These are phyloP conservation scores for Pseudotsuga menziesii DNA, from an alignment of 75 land plant genomes.

Conservation along the genomic window DNA sequence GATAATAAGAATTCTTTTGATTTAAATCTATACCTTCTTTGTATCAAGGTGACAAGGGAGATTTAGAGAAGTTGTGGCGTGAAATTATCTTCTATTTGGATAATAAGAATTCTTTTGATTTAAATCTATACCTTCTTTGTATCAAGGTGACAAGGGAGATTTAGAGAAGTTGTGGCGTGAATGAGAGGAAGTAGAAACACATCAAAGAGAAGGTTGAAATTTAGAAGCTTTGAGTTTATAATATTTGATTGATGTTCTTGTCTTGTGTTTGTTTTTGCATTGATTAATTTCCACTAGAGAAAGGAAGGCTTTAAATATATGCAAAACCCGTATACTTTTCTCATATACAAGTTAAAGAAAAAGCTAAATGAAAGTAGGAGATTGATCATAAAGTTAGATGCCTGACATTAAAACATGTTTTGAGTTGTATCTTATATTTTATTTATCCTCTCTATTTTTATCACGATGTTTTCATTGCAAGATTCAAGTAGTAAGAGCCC, in stretches of 20 bases:
- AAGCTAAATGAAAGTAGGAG: slow-evolving; percentile 62
- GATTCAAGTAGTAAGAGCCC: too few species aligned
- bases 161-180: slow-evolving; percentile 67
- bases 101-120: neutral
- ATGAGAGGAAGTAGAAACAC: slow-evolving; percentile 71
- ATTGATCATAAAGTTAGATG: slow-evolving; percentile 82
- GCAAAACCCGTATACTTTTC: slow-evolving; percentile 76
- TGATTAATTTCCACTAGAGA: slow-evolving; percentile 35
- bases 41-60: slow-evolving; percentile 28
- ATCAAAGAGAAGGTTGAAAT: slow-evolving; percentile 37
- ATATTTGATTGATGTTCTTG: neutral
- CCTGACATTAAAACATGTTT: slow-evolving; percentile 53
- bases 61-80: slow-evolving; percentile 45
- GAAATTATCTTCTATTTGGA: neutral
- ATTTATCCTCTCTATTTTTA: too few species aligned
- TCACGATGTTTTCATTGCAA: too few species aligned
- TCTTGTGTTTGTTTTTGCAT: neutral
- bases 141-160: slow-evolving; percentile 53
- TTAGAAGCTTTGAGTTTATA: neutral
- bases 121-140: neutral
- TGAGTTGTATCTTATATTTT: too few species aligned
- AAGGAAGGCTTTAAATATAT: slow-evolving; percentile 76
- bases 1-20: neutral
- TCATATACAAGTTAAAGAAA: slow-evolving; percentile 54
- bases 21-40: neutral